Base-by-base conservation (phyloP, 257 asterid species). In the Solanum raphanifolium region DNA sequence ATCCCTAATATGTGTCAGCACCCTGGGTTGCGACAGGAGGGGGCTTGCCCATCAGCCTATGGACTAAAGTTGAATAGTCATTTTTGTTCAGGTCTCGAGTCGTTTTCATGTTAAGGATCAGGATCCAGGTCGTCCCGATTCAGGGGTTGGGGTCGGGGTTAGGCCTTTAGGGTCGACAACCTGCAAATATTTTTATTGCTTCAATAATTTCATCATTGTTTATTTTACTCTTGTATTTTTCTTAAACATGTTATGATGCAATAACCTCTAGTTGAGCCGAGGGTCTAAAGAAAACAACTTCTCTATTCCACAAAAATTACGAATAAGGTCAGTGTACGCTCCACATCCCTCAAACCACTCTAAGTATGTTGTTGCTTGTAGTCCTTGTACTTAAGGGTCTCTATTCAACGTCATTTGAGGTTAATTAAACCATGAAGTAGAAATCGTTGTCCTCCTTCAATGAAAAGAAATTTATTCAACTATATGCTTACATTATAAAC, bases 291-390 rank as follows among this genome's bases (percentile, higher is more conserved):
- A 5, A 65, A 65, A 65, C 4, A 65, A 25, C 18, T 6, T 65
- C 0, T 25, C 7, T n/a, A n/a, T n/a, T 0, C 3, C 71, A n/a
- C 7, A 62, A 62, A 62, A 10, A 0, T 4, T 20, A 55, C 1
- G 15, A 10, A 9, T n/a, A n/a, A n/a, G 1, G 13, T 8, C 27
- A 3, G 3, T 5, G 31, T n/a, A 62, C 3, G 0, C 3, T 2
- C 7, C 15, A n/a, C 3, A 2, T 9, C 25, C 29, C 15, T n/a
- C 7, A 23, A 13, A 1, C 1, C 16, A 62, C 8, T n/a, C 15
- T 8, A 4, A 5, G 2, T 62, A 62, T n/a, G 16, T n/a, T n/a
- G 27, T 20, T 58, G 8, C 0, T 62, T 7, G 15, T 62, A 62
- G 32, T n/a, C 18, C 13, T 65, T 65, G 16, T 2, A n/a, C 16